Evolutionary conservation across 805 yeast species (phyloP).

Genomic region (Lipomyces spencermartinsiae): DNA sequence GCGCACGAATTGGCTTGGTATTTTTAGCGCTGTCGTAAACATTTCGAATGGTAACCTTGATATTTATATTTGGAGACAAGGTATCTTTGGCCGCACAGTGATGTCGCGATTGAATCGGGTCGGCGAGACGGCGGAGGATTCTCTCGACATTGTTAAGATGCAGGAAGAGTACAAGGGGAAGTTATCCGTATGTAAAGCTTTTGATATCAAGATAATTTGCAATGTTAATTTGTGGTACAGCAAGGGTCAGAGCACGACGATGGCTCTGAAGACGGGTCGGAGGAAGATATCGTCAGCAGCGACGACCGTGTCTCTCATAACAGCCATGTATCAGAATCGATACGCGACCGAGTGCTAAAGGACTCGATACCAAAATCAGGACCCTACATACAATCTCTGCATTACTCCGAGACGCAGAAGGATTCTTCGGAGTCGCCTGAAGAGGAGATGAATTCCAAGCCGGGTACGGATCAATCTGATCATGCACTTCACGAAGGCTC

Average conservation of each 20-base stretch:
- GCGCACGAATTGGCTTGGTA: no score
- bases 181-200: not conserved
- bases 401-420: constrained; percentile 3
- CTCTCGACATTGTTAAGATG: not conserved
- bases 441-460: not conserved
- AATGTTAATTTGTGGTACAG: not conserved
- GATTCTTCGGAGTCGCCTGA: not conserved
- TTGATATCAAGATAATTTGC: not conserved
- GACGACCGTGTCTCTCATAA: not conserved
- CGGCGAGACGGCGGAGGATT: constrained; percentile 2
- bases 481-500: not conserved
- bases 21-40: no score
- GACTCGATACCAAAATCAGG: constrained; percentile 3
- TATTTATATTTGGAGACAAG: not conserved
- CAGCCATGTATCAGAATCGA: not conserved
- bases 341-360: not conserved
- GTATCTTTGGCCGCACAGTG: not conserved
- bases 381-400: not conserved
- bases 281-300: not conserved
- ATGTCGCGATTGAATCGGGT: constrained; percentile 1
- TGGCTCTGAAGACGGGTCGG: not conserved
- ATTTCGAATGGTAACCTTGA: not conserved
- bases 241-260: not conserved
- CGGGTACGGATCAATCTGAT: not conserved
- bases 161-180: not conserved